Conservation (phyloP, 2,329 filamentous ascomycete species). For the Penicillium concentricum region DNA sequence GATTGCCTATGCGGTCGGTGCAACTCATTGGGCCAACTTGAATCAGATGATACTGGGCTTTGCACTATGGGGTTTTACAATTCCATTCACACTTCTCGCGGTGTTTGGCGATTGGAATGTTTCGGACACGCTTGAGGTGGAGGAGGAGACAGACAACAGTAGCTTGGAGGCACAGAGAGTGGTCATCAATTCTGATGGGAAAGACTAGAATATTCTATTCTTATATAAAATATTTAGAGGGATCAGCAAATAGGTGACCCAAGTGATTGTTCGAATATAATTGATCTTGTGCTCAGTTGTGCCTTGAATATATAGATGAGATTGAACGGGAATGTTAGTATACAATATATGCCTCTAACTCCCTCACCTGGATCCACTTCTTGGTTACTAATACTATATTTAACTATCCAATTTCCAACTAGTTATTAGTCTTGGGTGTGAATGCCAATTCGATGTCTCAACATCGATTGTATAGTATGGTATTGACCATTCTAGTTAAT, state of each 20-base stretch:
- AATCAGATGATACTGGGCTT: constrained; percentile 36
- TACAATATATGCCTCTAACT: too few relatives aligned
- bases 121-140: not conserved
- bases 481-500: not conserved
- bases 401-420: not conserved
- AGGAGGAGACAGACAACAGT: constrained; percentile 4
- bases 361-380: not conserved
- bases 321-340: not conserved
- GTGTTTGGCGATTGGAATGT: constrained; percentile 20
- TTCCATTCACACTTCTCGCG: constrained; percentile 20
- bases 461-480: not conserved
- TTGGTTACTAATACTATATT: not conserved
- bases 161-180: constrained; percentile 14
- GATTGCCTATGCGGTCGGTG: constrained; percentile 33
- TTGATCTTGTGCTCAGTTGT: not conserved
- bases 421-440: not conserved
- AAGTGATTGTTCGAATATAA: not conserved
- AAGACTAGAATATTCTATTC: not conserved
- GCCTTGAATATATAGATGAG: not conserved
- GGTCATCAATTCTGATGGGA: not conserved
- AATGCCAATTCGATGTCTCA: not conserved
- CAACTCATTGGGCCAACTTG: constrained; percentile 29
- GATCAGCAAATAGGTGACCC: not conserved
- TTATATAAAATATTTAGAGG: too few relatives aligned
- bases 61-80: constrained; percentile 29